These are phyloP conservation scores for Paratinospora sagittata DNA, from an alignment of 164 flowering plant species.

Conservation along the genomic window DNA sequence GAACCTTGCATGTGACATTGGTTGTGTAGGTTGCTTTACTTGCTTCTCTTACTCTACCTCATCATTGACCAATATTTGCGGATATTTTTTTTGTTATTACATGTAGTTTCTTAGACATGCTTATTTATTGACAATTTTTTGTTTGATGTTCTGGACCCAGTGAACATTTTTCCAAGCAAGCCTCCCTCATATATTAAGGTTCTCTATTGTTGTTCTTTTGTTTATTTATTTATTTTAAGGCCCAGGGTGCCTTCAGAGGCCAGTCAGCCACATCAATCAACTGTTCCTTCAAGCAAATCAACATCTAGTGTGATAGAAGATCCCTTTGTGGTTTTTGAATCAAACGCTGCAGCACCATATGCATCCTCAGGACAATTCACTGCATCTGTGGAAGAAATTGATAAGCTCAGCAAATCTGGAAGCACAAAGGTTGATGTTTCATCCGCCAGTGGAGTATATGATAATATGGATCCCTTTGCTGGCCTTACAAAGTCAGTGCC, in stretches of 20 bases:
- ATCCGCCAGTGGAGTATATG: conserved; percentile 37
- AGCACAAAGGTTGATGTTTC: conserved; percentile 32
- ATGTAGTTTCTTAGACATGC: background rate
- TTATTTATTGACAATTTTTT: background rate
- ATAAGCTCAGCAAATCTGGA: conserved; percentile 33
- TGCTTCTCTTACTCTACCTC: background rate
- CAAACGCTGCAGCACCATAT: conserved; percentile 32
- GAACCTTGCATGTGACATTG: background rate
- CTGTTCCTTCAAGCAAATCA: conserved; percentile 29
- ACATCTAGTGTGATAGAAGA: conserved; percentile 41
- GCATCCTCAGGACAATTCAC: conserved; percentile 37
- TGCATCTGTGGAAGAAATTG: conserved; percentile 51
- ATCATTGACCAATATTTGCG: background rate
- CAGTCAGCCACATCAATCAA: conserved; percentile 24
- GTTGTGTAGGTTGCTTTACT: background rate
- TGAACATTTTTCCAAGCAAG: background rate
- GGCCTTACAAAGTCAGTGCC: conserved; percentile 41
- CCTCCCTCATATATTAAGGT: background rate
- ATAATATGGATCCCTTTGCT: conserved; percentile 57
- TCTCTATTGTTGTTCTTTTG: background rate
- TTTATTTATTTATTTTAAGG: conserved; percentile 5
- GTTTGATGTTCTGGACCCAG: background rate
- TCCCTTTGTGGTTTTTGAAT: conserved; percentile 59
- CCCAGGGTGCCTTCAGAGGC: conserved; percentile 40
- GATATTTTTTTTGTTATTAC: background rate